These are phyloP conservation scores for Nasturtium officinale DNA, from an alignment of 345 rosid species.

Conservation along the genomic window DNA sequence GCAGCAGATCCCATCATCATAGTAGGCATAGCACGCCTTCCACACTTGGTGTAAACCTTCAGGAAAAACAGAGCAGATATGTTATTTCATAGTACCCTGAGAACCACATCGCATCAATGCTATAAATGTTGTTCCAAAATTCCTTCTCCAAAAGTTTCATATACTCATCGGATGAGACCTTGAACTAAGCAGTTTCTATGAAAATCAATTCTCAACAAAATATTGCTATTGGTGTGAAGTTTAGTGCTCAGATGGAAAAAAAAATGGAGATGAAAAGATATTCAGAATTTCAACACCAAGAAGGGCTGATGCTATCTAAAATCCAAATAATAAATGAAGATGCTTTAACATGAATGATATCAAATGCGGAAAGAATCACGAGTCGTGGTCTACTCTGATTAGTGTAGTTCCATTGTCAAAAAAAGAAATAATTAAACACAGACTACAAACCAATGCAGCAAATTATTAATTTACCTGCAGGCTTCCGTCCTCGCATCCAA, in stretches of 20 bases:
- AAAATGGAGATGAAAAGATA: constrained; percentile 6
- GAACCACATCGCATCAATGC: constrained; percentile 2
- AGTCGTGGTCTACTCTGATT: constrained; percentile 1
- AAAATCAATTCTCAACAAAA: constrained; percentile 15
- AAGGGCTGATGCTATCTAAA: background rate
- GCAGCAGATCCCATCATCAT: constrained; percentile 98
- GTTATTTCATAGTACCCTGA: constrained; percentile 19
- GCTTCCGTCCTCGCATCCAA: constrained; percentile 96
- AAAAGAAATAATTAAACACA: background rate
- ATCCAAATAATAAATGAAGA: background rate
- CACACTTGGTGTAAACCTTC: constrained; percentile 91
- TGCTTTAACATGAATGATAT: constrained; percentile 8
- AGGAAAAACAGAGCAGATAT: background rate
- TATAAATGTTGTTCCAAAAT: background rate
- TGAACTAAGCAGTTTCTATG: constrained; percentile 15
- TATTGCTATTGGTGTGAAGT: constrained; percentile 2
- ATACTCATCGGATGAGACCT: background rate
- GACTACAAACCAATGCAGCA: constrained; percentile 17
- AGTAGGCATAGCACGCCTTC: constrained; percentile 93
- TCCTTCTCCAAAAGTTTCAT: background rate
- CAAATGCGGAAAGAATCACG: constrained; percentile 14
- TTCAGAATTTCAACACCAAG: constrained; percentile 15
- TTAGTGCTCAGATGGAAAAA: background rate
- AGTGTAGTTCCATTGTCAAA: background rate
- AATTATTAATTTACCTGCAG: constrained; percentile 63